Evolutionary conservation across 2,329 filamentous ascomycete genomes (phyloP), one percentile per base, ranked within the genome.

Genomic region (Chaetomiaceae sp.): DNA sequence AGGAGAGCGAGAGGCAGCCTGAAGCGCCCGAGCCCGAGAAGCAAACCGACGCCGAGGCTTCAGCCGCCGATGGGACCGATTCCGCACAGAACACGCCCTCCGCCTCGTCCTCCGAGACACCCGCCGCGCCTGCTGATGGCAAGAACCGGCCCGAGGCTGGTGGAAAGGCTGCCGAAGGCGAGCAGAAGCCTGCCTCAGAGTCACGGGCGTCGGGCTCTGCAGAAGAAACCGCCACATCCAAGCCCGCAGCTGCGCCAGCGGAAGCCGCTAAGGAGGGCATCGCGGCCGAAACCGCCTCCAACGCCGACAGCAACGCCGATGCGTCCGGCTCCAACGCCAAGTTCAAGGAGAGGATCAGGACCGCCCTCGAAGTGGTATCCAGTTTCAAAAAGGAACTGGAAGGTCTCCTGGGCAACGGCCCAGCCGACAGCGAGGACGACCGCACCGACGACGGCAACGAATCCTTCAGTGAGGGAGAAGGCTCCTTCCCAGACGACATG

Each of bases 311-410:
- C 20, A 9, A 9, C 22, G 22, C 6, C 9, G 22, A 24, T 9
- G 5, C 22, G 9, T 5, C 15, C 12, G 32, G 17, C 18, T 6
- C 38, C 32, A 19, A 32, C 2, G 24, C 42, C 10, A 18, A 44
- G 4, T 22, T 55, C 24, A 33, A 49, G 10, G 14, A 42, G 14
- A 53, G 47, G 27, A 30, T 55, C 35, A 48, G 20, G 11, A 29
- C 29, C 4, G 47, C 51, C 11, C 43, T 56, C 27, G 40, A 43
- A 6, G 36, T 46, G 2, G 35, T 53, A 14, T 35, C 48, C 11
- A 37, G 38, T 33, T 34, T 53, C 15, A 49, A 55, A 20, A 36
- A 45, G 4, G 46, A 54, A 8, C 49, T 56, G 15, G 42, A 54
- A 22, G 29, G n/a, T 11, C 38, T 55, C 9, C 47, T 53, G 2